Evolutionary conservation across 2,329 filamentous ascomycete genomes (phyloP).

Genomic region (Westerdykella sp.): DNA sequence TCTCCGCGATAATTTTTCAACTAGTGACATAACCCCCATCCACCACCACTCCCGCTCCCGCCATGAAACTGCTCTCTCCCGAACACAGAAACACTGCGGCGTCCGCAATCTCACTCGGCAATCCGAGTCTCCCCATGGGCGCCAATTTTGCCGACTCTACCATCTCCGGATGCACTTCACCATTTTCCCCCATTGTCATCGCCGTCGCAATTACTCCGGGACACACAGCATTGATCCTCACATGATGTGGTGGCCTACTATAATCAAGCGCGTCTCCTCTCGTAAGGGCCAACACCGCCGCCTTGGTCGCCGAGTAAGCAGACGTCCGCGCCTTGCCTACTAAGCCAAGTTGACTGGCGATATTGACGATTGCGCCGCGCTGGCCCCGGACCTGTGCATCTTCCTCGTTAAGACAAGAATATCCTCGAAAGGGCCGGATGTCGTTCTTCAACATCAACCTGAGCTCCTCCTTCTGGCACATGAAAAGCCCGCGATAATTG

Average conservation of each 20-base stretch:
- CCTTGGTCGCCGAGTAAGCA: constrained; percentile 51
- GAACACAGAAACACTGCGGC: constrained; percentile 46
- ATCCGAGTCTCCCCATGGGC: constrained; percentile 42
- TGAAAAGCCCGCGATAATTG: constrained; percentile 54
- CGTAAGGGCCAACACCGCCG: constrained; percentile 52
- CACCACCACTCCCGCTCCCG: constrained; percentile 40
- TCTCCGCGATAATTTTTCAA: too few relatives aligned
- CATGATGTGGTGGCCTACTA: constrained; percentile 30
- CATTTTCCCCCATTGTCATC: background rate
- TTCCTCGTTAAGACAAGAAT: constrained; percentile 6
- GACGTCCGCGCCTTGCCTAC: constrained; percentile 31
- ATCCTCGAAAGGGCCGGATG: constrained; percentile 35
- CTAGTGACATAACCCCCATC: constrained; percentile 33
- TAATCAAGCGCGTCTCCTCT: constrained; percentile 51
- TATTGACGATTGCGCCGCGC: constrained; percentile 47
- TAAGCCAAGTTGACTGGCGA: constrained; percentile 46
- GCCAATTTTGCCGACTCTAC: constrained; percentile 37
- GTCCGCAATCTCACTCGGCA: constrained; percentile 49
- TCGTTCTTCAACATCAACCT: constrained; percentile 48
- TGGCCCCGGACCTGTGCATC: constrained; percentile 9
- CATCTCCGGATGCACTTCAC: constrained; percentile 20
- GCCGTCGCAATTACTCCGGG: constrained; percentile 43
- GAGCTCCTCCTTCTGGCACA: constrained; percentile 50
- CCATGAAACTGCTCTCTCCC: constrained; percentile 48
- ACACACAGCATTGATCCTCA: constrained; percentile 54